Percentiles rank a stretch among this genome's conserved stretches.
Conservation (phyloP, 495 filamentous ascomycete genomes). For the Xylaria bambusicola region DNA sequence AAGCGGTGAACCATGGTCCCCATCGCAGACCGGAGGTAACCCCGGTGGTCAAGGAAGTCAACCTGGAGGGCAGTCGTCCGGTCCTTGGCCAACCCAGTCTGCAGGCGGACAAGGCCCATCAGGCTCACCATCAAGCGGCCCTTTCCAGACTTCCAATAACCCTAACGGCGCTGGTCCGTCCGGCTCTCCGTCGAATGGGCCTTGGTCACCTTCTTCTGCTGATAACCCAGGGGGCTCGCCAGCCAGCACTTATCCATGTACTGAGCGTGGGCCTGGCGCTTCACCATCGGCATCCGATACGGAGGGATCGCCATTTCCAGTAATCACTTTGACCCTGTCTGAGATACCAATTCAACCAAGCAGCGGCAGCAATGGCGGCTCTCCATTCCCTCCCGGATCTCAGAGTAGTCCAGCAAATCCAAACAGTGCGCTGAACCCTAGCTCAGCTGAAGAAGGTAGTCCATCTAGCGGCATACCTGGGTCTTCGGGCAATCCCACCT, state of each 20-base stretch:
- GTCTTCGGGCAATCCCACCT: neutral
- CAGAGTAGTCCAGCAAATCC: neutral
- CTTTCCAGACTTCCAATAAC: neutral
- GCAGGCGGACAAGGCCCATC: neutral
- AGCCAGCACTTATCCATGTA: constrained; percentile 7
- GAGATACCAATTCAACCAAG: neutral
- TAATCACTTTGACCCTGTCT: constrained; percentile 14
- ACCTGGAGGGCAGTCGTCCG: constrained; percentile 2
- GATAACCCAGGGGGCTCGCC: constrained; percentile 19
- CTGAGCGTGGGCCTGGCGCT: neutral
- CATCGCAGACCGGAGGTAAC: constrained; percentile 12
- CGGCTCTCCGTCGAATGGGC: constrained; percentile 2
- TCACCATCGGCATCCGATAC: neutral
- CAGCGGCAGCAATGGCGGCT: neutral
- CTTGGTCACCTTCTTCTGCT: constrained; percentile 5
- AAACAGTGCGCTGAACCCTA: too few relatives aligned
- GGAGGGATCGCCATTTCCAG: constrained; percentile 13
- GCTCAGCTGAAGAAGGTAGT: neutral
- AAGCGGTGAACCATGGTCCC: constrained; percentile 4
- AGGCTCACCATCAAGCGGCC: constrained; percentile 2
- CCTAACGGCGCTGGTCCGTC: constrained; percentile 7
- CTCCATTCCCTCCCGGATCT: neutral
- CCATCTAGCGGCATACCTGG: neutral
- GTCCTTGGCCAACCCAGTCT: neutral
- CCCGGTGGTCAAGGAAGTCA: constrained; percentile 4